These are phyloP conservation scores for Cyberlindnera xishuangbannaensis DNA, from an alignment of 805 yeast species.

Conservation along the genomic window DNA sequence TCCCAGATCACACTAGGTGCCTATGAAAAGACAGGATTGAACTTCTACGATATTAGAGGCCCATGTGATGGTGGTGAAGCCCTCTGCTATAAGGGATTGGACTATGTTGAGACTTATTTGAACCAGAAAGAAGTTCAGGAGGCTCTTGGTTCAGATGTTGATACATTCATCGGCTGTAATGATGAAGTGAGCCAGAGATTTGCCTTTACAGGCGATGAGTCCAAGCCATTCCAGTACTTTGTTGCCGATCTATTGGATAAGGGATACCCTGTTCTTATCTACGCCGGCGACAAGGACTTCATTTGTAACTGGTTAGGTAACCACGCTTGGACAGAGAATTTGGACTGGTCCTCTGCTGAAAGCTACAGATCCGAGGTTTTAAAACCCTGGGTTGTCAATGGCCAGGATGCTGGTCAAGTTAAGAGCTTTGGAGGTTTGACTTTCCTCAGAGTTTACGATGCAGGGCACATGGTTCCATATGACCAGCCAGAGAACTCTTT, in stretches of 20 bases:
- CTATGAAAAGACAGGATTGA: slow-evolving; percentile 70
- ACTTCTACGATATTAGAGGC: slow-evolving; percentile 80
- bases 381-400: slow-evolving; percentile 36
- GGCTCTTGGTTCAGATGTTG: slow-evolving; percentile 83
- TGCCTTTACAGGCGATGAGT: slow-evolving; percentile 74
- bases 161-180: slow-evolving; percentile 61
- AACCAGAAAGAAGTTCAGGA: slow-evolving; percentile 65
- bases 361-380: slow-evolving; percentile 39
- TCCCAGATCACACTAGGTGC: slow-evolving; percentile 62
- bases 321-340: slow-evolving; percentile 69
- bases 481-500: slow-evolving; percentile 76
- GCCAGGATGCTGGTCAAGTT: slow-evolving; percentile 59
- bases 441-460: slow-evolving; percentile 70
- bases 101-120: slow-evolving; percentile 66
- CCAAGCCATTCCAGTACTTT: slow-evolving; percentile 74
- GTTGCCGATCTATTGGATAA: slow-evolving; percentile 64
- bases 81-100: slow-evolving; percentile 69
- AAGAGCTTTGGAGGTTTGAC: slow-evolving; percentile 69
- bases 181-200: slow-evolving; percentile 64
- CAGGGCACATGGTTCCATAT: slow-evolving; percentile 91
- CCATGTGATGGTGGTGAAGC: slow-evolving; percentile 67
- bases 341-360: slow-evolving; percentile 57
- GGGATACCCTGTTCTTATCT: slow-evolving; percentile 73
- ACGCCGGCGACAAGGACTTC: slow-evolving; percentile 93
- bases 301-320: slow-evolving; percentile 94